Evolutionary conservation across 1,284 basidiomycete species (phyloP), one percentile per base, ranked within the genome.

Genomic region (Puccinia sorghi): DNA sequence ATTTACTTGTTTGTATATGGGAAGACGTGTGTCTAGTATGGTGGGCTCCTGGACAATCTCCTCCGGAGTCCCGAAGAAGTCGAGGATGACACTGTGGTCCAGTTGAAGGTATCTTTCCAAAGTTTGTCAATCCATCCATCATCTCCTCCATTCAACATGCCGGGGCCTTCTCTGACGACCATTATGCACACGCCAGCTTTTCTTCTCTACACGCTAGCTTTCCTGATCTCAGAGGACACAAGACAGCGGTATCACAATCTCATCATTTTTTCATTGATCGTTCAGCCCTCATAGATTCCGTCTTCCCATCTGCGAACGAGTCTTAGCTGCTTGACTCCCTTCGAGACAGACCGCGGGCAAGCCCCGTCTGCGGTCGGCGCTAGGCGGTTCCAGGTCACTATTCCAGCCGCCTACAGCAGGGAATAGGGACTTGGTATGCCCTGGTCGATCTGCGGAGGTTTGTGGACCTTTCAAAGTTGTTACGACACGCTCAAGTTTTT

Each of bases 11-110:
- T 46, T 50, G 46, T 32, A 69, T 69, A 46, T 52, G n/a, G n/a
- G 64, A 69, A 69, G 32, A 69, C 22, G 48, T 22, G 50, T 69
- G 50, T 69, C n/a, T 32, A 32, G 32, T 32, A 32, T 32, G 32
- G 32, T 52, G 50, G 32, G 66, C 66, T 69, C 66, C 66, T 69
- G 66, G 46, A 22, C n/a, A 54, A 69, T 69, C 66, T 69, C 66
- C 66, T 69, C 66, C 52, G 32, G 32, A 32, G 32, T 50, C 66
- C 66, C 66, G 66, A 39, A 22, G 25, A 15, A 22, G 41, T 46
- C 13, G 39, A 69, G 22, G 66, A 54, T 25, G 48, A n/a, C 39
- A 43, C 43, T 67, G 46, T 69, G 54, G n/a, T 8, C 66, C 46
- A 22, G 46, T 20, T 50, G 37, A 69, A 50, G 46, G 25, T 32